phyloP scores from a whole-genome alignment of 2,329 filamentous ascomycete species.

The Hypoxylon sp. region DNA sequence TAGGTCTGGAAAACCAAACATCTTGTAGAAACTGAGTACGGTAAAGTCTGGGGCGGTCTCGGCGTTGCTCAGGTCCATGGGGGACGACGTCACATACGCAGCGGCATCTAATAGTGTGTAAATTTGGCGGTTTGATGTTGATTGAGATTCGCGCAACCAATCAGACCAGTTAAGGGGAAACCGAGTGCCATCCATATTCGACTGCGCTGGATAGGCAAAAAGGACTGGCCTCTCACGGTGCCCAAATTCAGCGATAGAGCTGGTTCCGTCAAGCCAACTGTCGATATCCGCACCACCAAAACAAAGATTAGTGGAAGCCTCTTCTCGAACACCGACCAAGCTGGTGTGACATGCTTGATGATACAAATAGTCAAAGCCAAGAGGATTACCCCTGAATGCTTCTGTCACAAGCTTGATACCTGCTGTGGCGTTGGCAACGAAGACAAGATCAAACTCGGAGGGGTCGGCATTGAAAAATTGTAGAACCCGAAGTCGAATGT shows the following conservation, averaged over 20 bases:
- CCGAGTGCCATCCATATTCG: conserved; percentile 86
- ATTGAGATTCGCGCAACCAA: conserved; percentile 51
- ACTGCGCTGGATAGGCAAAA: conserved; percentile 90
- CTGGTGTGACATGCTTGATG: conserved; percentile 89
- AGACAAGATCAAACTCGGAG: conserved; percentile 80
- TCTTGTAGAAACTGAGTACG: conserved; percentile 91
- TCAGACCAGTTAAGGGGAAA: conserved; percentile 75
- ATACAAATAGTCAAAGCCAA: conserved; percentile 84
- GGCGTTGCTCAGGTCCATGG: conserved; percentile 72
- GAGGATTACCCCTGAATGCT: conserved; percentile 70
- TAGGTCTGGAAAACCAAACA: conserved; percentile 96
- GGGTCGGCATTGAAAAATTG: conserved; percentile 84
- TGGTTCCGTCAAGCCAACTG: conserved; percentile 64
- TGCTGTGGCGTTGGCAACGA: conserved; percentile 68
- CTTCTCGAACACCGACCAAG: conserved; percentile 79
- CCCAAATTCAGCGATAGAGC: conserved; percentile 44
- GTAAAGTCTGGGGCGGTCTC: conserved; percentile 80
- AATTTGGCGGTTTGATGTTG: conserved; percentile 43
- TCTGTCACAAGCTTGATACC: conserved; percentile 75
- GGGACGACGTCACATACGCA: conserved; percentile 78
- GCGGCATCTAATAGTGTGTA: conserved; percentile 87
- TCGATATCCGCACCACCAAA: conserved; percentile 71
- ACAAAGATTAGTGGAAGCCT: conserved; percentile 71
- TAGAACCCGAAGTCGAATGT: conserved; percentile 75
- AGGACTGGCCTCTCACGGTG: conserved; percentile 47